Percentiles rank a stretch among this genome's conserved stretches.
These are phyloP conservation scores for Starmerella potacharoeniae DNA, from an alignment of 805 yeast species.

Conservation along the genomic window DNA sequence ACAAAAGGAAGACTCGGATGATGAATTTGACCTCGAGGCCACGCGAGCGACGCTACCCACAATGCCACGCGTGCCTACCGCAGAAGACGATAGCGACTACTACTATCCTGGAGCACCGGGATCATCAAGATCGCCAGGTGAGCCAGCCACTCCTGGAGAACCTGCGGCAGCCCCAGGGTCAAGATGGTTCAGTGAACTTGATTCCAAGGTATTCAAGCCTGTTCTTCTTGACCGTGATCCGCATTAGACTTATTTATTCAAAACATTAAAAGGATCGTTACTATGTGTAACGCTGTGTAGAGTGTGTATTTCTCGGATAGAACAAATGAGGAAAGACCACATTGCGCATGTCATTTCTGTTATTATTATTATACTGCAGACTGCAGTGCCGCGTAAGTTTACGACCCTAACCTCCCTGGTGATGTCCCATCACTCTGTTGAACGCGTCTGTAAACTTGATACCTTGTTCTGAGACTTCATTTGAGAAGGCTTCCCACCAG, in stretches of 20 bases:
- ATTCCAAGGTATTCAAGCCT: slow-evolving; percentile 87
- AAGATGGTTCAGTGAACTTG: slow-evolving; percentile 82
- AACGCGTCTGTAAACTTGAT: no score
- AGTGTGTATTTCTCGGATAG: no score
- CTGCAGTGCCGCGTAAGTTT: no score
- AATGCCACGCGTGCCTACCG: not conserved
- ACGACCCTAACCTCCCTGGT: no score
- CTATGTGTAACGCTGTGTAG: no score
- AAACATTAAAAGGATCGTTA: not conserved
- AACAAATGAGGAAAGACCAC: no score
- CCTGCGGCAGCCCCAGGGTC: slow-evolving; percentile 20
- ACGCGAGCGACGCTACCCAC: slow-evolving; percentile 21
- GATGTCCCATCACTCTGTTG: no score
- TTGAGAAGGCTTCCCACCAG: no score
- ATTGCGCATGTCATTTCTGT: no score
- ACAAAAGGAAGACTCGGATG: slow-evolving; percentile 75
- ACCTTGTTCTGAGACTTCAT: no score
- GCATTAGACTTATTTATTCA: not conserved
- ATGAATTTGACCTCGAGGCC: slow-evolving; percentile 87
- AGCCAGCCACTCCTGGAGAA: not conserved
- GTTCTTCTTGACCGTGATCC: slow-evolving; percentile 55
- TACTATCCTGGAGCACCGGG: slow-evolving; percentile 28
- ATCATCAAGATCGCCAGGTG: not conserved
- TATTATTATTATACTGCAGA: no score
- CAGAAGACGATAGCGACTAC: slow-evolving; percentile 18